phyloP scores from a whole-genome alignment of 441 rosid species.

The Populus tomentosa region DNA sequence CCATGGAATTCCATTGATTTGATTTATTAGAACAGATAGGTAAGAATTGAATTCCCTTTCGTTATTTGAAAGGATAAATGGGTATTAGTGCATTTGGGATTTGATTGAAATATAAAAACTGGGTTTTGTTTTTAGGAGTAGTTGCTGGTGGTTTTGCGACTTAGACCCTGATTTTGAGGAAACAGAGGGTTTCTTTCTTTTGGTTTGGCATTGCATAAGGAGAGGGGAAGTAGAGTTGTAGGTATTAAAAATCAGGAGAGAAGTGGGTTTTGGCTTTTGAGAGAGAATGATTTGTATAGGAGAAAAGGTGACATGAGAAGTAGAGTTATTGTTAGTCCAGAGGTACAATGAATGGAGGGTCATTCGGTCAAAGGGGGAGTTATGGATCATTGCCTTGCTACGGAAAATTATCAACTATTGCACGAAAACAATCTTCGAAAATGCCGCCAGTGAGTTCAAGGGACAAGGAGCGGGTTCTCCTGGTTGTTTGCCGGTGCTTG shows the following conservation, averaged over 20 bases:
- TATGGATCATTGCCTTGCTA: constrained; percentile 46
- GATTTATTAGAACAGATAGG: neutral
- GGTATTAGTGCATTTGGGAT: neutral
- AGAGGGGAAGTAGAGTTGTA: constrained; percentile 10
- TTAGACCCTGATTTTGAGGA: neutral
- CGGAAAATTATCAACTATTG: constrained; percentile 25
- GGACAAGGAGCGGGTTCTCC: no score
- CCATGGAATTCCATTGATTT: neutral
- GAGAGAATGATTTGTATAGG: neutral
- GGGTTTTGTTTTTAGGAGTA: neutral
- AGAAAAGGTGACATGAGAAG: neutral
- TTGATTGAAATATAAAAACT: neutral
- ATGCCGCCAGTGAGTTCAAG: constrained; percentile 38
- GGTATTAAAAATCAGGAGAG: constrained; percentile 10
- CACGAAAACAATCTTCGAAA: constrained; percentile 39
- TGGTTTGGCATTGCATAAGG: neutral
- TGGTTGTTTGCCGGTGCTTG: constrained; percentile 46
- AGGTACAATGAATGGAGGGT: constrained; percentile 73
- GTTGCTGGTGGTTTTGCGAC: neutral
- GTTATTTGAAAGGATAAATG: neutral
- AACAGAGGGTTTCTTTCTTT: neutral
- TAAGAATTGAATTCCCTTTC: neutral
- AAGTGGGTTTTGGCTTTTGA: neutral
- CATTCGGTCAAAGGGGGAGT: constrained; percentile 50
- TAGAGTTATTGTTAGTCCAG: constrained; percentile 25